Percentiles rank a stretch among this genome's conserved stretches.
Conservation (phyloP, 768 basidiomycete species). For the Trametes maxima region DNA sequence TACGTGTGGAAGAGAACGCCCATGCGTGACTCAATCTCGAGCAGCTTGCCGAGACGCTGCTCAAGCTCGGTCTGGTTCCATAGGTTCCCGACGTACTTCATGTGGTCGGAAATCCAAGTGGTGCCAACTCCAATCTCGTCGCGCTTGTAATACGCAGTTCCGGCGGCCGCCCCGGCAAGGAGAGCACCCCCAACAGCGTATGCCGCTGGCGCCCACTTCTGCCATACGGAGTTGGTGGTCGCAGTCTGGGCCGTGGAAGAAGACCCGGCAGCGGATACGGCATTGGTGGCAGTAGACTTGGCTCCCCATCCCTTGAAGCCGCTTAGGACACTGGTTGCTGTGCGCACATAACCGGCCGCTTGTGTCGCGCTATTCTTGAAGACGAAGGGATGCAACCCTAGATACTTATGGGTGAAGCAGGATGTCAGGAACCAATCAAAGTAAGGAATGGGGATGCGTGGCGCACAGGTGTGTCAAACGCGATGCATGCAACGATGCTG, state of each 20-base stretch:
- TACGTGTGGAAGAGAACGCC: constrained; percentile 77
- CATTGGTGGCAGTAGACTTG: constrained; percentile 26
- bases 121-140: constrained; percentile 74
- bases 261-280: constrained; percentile 27
- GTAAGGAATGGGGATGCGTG: not conserved
- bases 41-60: constrained; percentile 60
- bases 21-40: constrained; percentile 58
- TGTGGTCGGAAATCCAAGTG: constrained; percentile 80
- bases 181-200: constrained; percentile 74
- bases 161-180: constrained; percentile 81
- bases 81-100: constrained; percentile 84
- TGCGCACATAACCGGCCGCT: constrained; percentile 66
- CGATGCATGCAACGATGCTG: constrained; percentile 77
- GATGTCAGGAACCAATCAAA: not conserved
- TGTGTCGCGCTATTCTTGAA: constrained; percentile 85
- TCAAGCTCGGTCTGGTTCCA: constrained; percentile 77
- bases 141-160: constrained; percentile 80
- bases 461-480: constrained; percentile 89
- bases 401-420: constrained; percentile 67
- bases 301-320: constrained; percentile 42
- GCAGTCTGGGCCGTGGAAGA: constrained; percentile 1
- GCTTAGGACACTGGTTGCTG: constrained; percentile 65
- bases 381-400: constrained; percentile 82
- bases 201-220: constrained; percentile 65
- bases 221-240: constrained; percentile 46